Evolutionary conservation across 2,329 filamentous ascomycete genomes (phyloP).

Genomic region (Cladosporium sp.): DNA sequence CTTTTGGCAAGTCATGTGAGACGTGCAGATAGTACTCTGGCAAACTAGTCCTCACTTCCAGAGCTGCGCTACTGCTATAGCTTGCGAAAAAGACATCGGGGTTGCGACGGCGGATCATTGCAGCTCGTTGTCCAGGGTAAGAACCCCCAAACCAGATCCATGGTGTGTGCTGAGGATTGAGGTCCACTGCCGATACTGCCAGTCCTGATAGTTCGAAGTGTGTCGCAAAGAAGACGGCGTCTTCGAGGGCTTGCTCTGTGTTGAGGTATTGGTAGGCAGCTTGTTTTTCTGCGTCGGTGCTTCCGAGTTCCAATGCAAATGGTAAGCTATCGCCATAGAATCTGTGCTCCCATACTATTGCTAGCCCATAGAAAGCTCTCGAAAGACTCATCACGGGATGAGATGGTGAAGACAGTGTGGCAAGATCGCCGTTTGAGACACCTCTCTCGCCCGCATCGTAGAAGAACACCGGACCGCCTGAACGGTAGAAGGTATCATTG

Average conservation of each 20-base stretch:
- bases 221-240: constrained; percentile 21
- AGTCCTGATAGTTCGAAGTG: constrained; percentile 19
- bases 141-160: constrained; percentile 23
- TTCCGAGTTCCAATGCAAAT: constrained; percentile 7
- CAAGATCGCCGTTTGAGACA: not conserved
- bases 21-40: constrained; percentile 18
- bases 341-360: constrained; percentile 21
- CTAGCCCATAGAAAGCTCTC: constrained; percentile 18
- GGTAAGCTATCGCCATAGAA: constrained; percentile 21
- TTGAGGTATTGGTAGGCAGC: constrained; percentile 20
- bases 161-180: constrained; percentile 17
- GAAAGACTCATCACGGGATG: constrained; percentile 16
- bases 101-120: constrained; percentile 19
- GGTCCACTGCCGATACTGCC: constrained; percentile 3
- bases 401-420: not conserved
- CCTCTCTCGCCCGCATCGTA: constrained; percentile 20
- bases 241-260: constrained; percentile 23
- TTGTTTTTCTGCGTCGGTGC: constrained; percentile 16
- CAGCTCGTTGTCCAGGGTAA: constrained; percentile 21
- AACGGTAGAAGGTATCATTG: constrained; percentile 16
- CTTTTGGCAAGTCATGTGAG: constrained; percentile 14
- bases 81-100: constrained; percentile 21
- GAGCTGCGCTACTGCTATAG: constrained; percentile 20
- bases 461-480: constrained; percentile 20
- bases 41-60: constrained; percentile 17